Evolutionary conservation across 768 basidiomycete species (phyloP), one percentile per base, ranked within the genome.

Genomic region (Fomitopsis pulvina): DNA sequence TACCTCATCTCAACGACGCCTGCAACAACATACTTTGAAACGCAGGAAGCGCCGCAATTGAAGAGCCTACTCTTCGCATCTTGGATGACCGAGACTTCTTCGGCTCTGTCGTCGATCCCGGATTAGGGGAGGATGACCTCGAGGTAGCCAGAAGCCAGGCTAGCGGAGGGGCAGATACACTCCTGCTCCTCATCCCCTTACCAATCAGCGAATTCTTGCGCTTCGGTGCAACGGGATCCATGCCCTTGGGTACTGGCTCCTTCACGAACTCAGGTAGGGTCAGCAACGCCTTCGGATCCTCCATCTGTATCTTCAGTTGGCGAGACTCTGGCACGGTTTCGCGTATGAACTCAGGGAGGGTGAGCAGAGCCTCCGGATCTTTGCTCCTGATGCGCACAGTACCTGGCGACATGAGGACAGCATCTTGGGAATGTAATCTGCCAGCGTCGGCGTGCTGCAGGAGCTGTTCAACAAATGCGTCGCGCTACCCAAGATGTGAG

Each of bases 341-440:
- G 27, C 66, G 63, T 39, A 73, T 71, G 55, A 72, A 74, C 57
- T 73, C 71, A 2, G 68, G 68, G 1, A 74, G 59, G 9, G 60
- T 54, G 20, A 68, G 58, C 56, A 85, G 57, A 3, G 80, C 76
- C 30, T 74, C 65, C 2, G 69, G 70, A 40, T 73, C 67, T 32
- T 58, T 56, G 3, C 29, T 18, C 26, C 27, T 34, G 44, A 41
- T 14, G 28, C 47, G 7, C 40, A 42, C 41, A 42, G 28, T 27
- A 4, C 27, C 53, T 45, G 22, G 52, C 28, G 45, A 52, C 25
- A 11, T 41, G 21, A 47, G 57, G 2, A 77, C 65, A 6, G 90
- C 87, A 57, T 95, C 92, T 65, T 96, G 92, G 12, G 77, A 74
- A 47, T 83, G 82, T 30, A 94, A 68, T 48, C 92, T 77, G 20